phyloP scores from a whole-genome alignment of 2,329 filamentous ascomycete genomes.

The Epicoccum sorghinum region DNA sequence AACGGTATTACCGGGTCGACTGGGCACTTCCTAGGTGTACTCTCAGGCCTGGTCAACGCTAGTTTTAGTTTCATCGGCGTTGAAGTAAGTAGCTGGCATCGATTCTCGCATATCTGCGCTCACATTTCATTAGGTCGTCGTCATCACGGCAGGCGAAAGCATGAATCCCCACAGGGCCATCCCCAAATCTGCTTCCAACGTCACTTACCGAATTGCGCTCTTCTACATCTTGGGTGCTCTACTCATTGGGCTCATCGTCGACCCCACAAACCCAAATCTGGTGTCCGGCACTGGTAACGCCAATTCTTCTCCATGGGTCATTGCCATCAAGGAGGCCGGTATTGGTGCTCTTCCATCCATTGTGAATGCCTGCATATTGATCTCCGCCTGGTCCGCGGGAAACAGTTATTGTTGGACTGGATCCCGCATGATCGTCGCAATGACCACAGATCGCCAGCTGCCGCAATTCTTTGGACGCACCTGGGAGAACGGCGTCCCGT shows the following conservation, averaged over 20 bases:
- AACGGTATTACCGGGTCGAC: conserved; percentile 58
- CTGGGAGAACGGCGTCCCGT: conserved; percentile 70
- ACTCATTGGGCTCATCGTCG: conserved; percentile 63
- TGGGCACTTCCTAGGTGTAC: conserved; percentile 61
- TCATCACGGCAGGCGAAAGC: conserved; percentile 69
- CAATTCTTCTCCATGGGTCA: conserved; percentile 59
- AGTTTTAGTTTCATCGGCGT: conserved; percentile 45
- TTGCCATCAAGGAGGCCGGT: conserved; percentile 55
- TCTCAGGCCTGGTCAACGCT: conserved; percentile 59
- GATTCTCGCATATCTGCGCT: not conserved
- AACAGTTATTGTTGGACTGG: conserved; percentile 36
- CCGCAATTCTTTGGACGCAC: conserved; percentile 33
- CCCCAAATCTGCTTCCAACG: conserved; percentile 59
- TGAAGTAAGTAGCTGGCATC: conserved; percentile 49
- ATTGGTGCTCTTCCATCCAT: conserved; percentile 46
- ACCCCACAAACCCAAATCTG: conserved; percentile 51
- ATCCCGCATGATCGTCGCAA: conserved; percentile 30
- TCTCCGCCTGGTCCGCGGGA: conserved; percentile 34
- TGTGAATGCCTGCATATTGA: conserved; percentile 34
- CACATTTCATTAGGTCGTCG: conserved; percentile 50
- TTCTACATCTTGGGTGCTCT: conserved; percentile 56
- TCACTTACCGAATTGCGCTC: conserved; percentile 54
- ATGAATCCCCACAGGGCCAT: conserved; percentile 69
- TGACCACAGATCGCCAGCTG: conserved; percentile 31
- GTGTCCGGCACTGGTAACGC: conserved; percentile 43